Percentiles rank a stretch among this genome's conserved stretches.
These are phyloP conservation scores for Pleurozium schreberi DNA, from an alignment of 225 moss, liverwort and hornwort genomes.

Conservation along the genomic window DNA sequence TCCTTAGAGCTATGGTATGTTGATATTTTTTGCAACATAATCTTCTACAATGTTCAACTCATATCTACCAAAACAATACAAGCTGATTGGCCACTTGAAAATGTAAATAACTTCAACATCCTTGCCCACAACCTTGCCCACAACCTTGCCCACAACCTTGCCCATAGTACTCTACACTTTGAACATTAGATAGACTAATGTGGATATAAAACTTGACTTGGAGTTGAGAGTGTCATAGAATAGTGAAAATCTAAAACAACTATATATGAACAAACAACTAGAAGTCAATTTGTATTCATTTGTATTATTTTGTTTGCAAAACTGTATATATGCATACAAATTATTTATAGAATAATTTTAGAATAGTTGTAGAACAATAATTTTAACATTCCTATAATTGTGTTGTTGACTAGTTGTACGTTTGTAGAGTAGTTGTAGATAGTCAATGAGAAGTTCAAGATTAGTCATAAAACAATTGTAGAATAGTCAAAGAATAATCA, in stretches of 20 bases:
- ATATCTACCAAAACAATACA: neutral
- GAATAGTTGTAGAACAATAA: too few species aligned
- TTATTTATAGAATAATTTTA: too few species aligned
- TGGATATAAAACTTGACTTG: too few species aligned
- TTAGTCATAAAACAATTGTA: neutral
- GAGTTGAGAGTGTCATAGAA: neutral
- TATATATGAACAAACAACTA: neutral
- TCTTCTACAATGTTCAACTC: neutral
- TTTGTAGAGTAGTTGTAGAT: neutral
- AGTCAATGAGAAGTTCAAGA: neutral
- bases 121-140: rapidly evolving
- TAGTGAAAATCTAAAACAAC: neutral
- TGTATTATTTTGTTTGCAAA: neutral
- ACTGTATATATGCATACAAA: neutral
- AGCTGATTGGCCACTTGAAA: neutral
- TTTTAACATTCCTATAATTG: neutral
- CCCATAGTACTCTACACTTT: too few species aligned
- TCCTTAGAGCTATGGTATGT: neutral
- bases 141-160: neutral
- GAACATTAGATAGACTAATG: too few species aligned
- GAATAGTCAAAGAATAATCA: neutral
- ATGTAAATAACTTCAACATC: neutral
- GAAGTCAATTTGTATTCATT: neutral
- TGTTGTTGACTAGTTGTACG: neutral
- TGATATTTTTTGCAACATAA: neutral